These are phyloP conservation scores for Rhynchospora tenuis DNA, from an alignment of 176 grass and related monocot genomes.

Conservation along the genomic window DNA sequence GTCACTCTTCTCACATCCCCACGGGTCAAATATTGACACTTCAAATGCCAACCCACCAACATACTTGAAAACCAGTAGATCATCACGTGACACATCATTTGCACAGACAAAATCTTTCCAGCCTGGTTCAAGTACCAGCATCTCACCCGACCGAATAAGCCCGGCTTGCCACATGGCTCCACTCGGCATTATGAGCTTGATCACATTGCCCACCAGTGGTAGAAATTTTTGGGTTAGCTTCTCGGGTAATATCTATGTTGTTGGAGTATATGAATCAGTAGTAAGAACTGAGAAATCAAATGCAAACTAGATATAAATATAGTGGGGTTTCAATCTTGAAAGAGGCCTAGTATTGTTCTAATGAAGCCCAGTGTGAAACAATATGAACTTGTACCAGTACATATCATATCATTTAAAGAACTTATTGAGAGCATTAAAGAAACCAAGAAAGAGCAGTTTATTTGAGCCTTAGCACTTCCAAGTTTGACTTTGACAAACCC, in stretches of 20 bases:
- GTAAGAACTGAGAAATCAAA: not conserved
- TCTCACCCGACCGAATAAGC: not conserved
- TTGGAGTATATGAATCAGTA: not conserved
- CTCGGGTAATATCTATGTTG: conserved; percentile 4
- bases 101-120: conserved; percentile 6
- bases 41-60: not conserved
- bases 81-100: not conserved
- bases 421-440: not conserved
- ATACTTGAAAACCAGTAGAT: conserved; percentile 25
- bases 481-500: not conserved
- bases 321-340: not conserved
- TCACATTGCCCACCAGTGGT: not conserved
- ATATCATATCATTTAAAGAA: not conserved
- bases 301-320: not conserved
- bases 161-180: conserved; percentile 8
- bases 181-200: conserved; percentile 7
- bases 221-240: not conserved
- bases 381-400: no score
- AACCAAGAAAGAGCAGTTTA: not conserved
- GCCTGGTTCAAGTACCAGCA: not conserved
- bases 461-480: not conserved
- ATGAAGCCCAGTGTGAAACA: no score
- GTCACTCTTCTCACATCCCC: conserved; percentile 2
- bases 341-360: not conserved
- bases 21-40: conserved; percentile 12